Evolutionary conservation across 345 rosid species (phyloP), one percentile per base, ranked within the genome.

Genomic region (Hirschfeldia incana): DNA sequence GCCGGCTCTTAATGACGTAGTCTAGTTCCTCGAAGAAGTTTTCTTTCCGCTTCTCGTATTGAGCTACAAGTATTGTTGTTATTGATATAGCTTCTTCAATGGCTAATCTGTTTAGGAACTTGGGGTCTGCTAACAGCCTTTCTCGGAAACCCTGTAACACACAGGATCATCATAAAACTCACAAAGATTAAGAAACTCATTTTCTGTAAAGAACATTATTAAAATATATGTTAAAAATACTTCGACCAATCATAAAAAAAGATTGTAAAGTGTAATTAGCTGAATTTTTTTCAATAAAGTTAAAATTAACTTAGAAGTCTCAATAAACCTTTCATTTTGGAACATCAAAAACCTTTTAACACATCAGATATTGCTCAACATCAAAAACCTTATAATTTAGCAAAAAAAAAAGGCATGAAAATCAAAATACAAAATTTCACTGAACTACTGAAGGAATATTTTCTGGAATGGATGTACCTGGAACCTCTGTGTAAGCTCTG

Each of bases 11-110:
- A n/a, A n/a, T n/a, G n/a, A 94, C 97, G 79, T 94, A 92, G 76
- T 94, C 98, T 57, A 94, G 86, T 84, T 94, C 98, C 76, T 89
- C 97, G 75, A 92, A 87, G 84, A 94, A 92, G 65, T 87, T 92
- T 58, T 90, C 94, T 86, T 89, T 92, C 61, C 98, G 93, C 70
- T 88, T 92, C 81, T 92, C 89, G 66, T 92, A 94, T 80, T 94
- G 98, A 8, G 98, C 98, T 73, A 94, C 65, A 34, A 94, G 96
- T 39, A 97, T 92, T 4, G 97, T 94, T 65, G 97, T 87, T 69
- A 94, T 87, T 3, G 97, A 94, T 79, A 94, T 92, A 33, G 93
- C 74, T 84, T 94, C 98, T 88, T 94, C 97, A 69, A 92, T 94
- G 28, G 98, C 98, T 84, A 92, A 85, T 81, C 96, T 88, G 49